Evolutionary conservation across 2,329 filamentous ascomycete genomes (phyloP), one percentile per base, ranked within the genome.

Genomic region (Cercospora zeae-maydis): DNA sequence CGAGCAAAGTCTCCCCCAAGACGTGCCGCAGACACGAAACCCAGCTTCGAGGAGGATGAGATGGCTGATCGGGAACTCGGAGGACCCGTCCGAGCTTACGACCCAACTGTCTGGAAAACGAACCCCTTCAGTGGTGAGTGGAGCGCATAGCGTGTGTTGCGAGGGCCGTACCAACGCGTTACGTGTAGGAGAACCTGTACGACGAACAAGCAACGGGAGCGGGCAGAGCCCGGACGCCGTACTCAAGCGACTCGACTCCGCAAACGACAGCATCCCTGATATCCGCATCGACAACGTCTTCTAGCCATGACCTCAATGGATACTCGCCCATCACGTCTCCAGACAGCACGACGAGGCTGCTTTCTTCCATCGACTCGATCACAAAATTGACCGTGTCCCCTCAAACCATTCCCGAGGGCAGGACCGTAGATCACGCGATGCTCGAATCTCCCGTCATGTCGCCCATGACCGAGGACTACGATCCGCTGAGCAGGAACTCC

Each of bases 241-340:
- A 52, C 53, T 64, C 63, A 66, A 70, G 51, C 67, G 64, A 69
- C 61, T 65, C 57, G 61, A 66, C 62, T 61, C 61, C 58, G 47
- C 61, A 63, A 39, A 33, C 57, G 64, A 68, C 53, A 62, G 65
- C 66, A 51, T 74, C 65, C 72, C 72, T 60, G 71, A 73, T 69
- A 75, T 75, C 70, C 69, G 69, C 54, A 72, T 75, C 67, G 67
- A 73, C 62, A 63, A 73, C 66, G 62, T 73, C 67, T 64, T 70
- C 64, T 49, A 64, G 27, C 58, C 64, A 65, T 69, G 69, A 71
- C 30, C 37, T 37, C 13, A 52, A 55, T 13, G 34, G 58, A 13
- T 65, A 66, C 27, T 66, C 71, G 27, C 65, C 69, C n/a, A 55
- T 66, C 19, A 70, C 70, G 49, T 66, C 69, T 6, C 65, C 63